Evolutionary conservation across 805 yeast species (phyloP), one percentile per base, ranked within the genome.

Genomic region (Metschnikowia shivogae): DNA sequence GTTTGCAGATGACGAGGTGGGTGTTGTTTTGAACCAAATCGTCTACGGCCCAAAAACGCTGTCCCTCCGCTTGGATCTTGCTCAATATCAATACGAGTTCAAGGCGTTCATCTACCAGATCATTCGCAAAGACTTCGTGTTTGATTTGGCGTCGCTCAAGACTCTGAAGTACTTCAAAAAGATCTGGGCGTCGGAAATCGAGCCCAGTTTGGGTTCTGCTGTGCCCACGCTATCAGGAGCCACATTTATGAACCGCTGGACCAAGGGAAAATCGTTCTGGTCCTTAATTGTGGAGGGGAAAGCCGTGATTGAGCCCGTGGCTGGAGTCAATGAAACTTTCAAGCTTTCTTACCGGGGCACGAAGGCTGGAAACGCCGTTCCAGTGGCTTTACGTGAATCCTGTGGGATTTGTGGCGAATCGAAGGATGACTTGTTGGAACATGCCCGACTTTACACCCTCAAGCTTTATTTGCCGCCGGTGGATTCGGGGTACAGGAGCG

Each of bases 361-460:
- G 26, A 49, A 52, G 29, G 33, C 46, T 3, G 55, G 56, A 14
- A 34, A 38, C 36, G 56, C 54, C 30, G 59, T 57, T 6, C 92
- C 95, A 0, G 81, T 86, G 13, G 96, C 96, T 0, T 77, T 86
- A 19, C 72, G 75, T 41, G 80, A 80, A 2, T 80, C 89, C 5
- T 92, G 98, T 65, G 73, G 89, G 4, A 70, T 92, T 35, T 92
- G 98, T 68, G 92, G 90, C 5, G 97, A 90, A 62, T 60, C 65
- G 10, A 74, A 95, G 48, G 75, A 77, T 57, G 88, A 82, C 56
- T 74, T 79, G 44, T 70, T 86, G 48, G 86, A 84, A 53, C 89
- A 87, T 63, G 84, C 92, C 2, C 77, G 98, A 50, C 65, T 88
- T 51, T 86, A 89, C 60, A 76, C 77, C 44, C 67, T 90, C 58